Evolutionary conservation across 192 early-diverging fungal species (phyloP).

Genomic region (Rhizophagus sp.): DNA sequence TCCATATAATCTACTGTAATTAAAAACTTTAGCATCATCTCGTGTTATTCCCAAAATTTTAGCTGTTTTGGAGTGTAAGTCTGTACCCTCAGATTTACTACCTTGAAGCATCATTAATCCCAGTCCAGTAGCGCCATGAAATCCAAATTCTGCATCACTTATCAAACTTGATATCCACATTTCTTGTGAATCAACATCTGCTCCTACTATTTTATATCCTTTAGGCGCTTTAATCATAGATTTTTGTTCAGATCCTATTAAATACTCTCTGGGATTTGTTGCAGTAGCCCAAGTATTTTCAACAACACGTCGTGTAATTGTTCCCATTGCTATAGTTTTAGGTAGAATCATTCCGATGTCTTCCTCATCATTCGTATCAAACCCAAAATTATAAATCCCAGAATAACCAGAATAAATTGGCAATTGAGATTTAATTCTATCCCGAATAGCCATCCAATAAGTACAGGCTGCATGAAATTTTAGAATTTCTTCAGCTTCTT

Average conservation of each 20-base stretch:
- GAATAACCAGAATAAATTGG: conserved; percentile 29
- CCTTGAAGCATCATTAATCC: conserved; percentile 99
- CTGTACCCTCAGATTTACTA: conserved; percentile 82
- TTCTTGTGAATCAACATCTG: conserved; percentile 96
- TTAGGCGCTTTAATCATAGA: conserved; percentile 78
- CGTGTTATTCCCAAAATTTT: conserved; percentile 82
- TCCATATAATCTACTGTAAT: conserved; percentile 95
- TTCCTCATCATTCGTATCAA: conserved; percentile 21
- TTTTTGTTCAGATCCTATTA: conserved; percentile 93
- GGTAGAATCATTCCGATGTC: conserved; percentile 82
- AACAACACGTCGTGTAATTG: conserved; percentile 86
- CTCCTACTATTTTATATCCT: conserved; percentile 88
- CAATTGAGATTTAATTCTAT: conserved; percentile 45
- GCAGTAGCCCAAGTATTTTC: conserved; percentile 96
- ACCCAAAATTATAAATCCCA: conserved; percentile 40
- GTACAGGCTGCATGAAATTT: conserved; percentile 74
- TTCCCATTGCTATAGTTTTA: conserved; percentile 90
- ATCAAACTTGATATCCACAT: conserved; percentile 98
- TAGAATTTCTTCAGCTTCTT: conserved; percentile 71
- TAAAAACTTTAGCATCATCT: conserved; percentile 92
- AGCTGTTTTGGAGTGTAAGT: conserved; percentile 92
- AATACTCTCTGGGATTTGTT: conserved; percentile 84
- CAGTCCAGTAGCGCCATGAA: conserved; percentile 88
- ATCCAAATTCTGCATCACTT: conserved; percentile 90
- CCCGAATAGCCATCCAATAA: conserved; percentile 87